Conservation (phyloP, 805 yeast species). For the Yamadazyma nakazawae region DNA sequence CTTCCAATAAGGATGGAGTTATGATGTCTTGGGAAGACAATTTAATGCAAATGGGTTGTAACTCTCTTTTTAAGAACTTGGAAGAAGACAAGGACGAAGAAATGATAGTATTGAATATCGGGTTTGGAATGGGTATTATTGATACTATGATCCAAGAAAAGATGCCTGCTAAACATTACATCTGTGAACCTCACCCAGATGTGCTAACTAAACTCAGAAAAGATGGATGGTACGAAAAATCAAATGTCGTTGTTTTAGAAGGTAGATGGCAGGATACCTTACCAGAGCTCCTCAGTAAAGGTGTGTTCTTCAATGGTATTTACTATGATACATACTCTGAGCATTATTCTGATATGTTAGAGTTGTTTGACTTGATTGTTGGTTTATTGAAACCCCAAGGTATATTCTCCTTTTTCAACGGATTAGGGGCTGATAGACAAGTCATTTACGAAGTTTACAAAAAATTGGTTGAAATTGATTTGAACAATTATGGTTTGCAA, state of each 20-base stretch:
- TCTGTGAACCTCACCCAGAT: slow-evolving; percentile 93
- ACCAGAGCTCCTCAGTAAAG: slow-evolving; percentile 56
- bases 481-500: slow-evolving; percentile 71
- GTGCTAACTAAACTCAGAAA: slow-evolving; percentile 63
- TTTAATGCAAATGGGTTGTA: slow-evolving; percentile 78
- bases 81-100: slow-evolving; percentile 40
- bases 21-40: slow-evolving; percentile 97
- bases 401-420: slow-evolving; percentile 86
- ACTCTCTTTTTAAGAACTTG: slow-evolving; percentile 52
- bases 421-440: slow-evolving; percentile 50
- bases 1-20: slow-evolving; percentile 81
- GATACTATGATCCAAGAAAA: slow-evolving; percentile 68
- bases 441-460: slow-evolving; percentile 66
- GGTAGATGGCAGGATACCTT: slow-evolving; percentile 94
- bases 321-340: slow-evolving; percentile 94
- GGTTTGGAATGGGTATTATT: slow-evolving; percentile 97
- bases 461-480: slow-evolving; percentile 74
- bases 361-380: slow-evolving; percentile 74
- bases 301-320: slow-evolving; percentile 80
- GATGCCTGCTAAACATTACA: slow-evolving; percentile 70
- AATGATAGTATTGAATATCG: slow-evolving; percentile 69
- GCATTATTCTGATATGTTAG: slow-evolving; percentile 85
- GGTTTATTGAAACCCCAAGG: slow-evolving; percentile 83
- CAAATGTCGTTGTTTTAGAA: slow-evolving; percentile 67
- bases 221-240: slow-evolving; percentile 82